Evolutionary conservation across 495 filamentous ascomycete species (phyloP).

Genomic region (Aspergillus cavernicola): DNA sequence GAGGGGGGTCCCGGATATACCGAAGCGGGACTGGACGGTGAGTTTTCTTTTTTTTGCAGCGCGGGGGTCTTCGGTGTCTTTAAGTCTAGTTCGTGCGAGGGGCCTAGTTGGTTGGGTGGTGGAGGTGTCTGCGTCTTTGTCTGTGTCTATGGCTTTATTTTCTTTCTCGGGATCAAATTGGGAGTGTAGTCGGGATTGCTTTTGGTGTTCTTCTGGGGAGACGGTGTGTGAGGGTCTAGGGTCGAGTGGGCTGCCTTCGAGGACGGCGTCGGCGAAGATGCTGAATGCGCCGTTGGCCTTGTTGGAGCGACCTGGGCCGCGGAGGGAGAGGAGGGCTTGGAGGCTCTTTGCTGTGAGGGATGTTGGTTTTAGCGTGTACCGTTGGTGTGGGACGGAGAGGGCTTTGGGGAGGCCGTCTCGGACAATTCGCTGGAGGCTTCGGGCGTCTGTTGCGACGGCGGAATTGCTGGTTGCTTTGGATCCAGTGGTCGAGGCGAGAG

Average conservation of each 20-base stretch:
- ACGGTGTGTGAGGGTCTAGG: constrained; percentile 41
- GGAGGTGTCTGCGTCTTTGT: background rate
- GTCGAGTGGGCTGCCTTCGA: constrained; percentile 57
- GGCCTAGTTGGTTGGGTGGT: background rate
- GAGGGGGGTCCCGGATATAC: constrained; percentile 27
- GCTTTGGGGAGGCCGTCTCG: constrained; percentile 74
- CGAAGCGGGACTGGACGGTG: constrained; percentile 53
- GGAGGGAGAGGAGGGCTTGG: constrained; percentile 56
- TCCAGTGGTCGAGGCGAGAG: constrained; percentile 43
- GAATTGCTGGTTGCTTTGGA: constrained; percentile 20
- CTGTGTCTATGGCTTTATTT: constrained; percentile 6
- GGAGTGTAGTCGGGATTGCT: constrained; percentile 14
- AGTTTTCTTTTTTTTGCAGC: constrained; percentile 55
- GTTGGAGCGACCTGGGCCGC: constrained; percentile 64
- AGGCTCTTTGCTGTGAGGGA: constrained; percentile 66
- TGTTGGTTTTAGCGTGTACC: constrained; percentile 63
- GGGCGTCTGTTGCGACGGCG: constrained; percentile 48
- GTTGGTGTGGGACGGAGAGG: constrained; percentile 62
- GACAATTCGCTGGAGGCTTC: constrained; percentile 64
- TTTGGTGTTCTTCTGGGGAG: constrained; percentile 37
- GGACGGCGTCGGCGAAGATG: constrained; percentile 64
- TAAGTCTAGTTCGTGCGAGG: constrained; percentile 27
- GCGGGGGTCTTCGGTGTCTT: constrained; percentile 39
- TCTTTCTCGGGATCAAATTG: constrained; percentile 26
- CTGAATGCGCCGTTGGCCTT: constrained; percentile 72